Conservation (phyloP, 306 rosid species). For the Cicer judaicum region DNA sequence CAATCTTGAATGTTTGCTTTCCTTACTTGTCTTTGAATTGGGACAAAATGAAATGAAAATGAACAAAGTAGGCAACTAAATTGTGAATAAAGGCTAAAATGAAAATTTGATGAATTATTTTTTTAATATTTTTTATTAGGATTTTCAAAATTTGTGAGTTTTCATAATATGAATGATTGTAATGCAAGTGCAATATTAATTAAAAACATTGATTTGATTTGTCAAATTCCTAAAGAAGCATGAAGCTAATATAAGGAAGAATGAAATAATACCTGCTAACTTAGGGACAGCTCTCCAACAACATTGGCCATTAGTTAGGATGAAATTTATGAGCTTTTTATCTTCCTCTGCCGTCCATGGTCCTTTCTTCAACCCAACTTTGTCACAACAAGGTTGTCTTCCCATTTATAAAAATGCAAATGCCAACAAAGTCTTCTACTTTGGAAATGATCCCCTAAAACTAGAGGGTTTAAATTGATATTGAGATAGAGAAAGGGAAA, state of each 20-base stretch:
- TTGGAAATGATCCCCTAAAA: conserved; percentile 32
- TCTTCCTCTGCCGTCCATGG: conserved; percentile 95
- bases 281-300: conserved; percentile 99
- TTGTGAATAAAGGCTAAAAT: background rate
- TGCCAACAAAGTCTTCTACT: conserved; percentile 7
- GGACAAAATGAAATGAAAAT: conserved; percentile 3
- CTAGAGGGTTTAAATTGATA: conserved; percentile 21
- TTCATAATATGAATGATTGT: background rate
- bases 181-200: background rate
- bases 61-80: background rate
- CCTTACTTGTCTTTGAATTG: background rate
- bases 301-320: conserved; percentile 88
- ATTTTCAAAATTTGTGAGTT: background rate
- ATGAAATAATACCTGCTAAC: conserved; percentile 66
- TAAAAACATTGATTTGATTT: background rate
- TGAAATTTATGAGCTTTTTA: conserved; percentile 85
- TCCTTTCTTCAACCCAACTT: conserved; percentile 93
- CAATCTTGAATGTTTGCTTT: conserved; percentile 14
- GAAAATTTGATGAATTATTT: too few species aligned
- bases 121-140: background rate
- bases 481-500: conserved; percentile 27
- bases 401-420: conserved; percentile 61
- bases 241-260: background rate
- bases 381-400: conserved; percentile 98
- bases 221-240: background rate